phyloP scores from a whole-genome alignment of 768 basidiomycete species.

The Candolleomyces eurysporus region DNA sequence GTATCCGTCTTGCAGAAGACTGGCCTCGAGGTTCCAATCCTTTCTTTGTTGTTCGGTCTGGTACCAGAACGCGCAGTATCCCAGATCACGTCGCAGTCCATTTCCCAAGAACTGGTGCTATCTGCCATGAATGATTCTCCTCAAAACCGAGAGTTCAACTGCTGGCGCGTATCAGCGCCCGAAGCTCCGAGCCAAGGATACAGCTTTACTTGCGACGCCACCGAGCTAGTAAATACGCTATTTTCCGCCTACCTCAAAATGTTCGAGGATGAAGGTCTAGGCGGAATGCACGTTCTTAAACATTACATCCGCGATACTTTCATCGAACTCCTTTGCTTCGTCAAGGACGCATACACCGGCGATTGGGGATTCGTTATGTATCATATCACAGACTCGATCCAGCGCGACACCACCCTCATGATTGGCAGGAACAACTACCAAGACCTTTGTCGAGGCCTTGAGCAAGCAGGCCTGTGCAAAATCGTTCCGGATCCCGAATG shows the following conservation, averaged over 20 bases:
- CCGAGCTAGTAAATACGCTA: conserved; percentile 35
- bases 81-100: background rate
- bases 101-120: conserved; percentile 4
- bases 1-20: conserved; percentile 4
- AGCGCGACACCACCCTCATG: conserved; percentile 17
- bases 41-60: background rate
- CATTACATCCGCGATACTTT: conserved; percentile 52
- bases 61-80: conserved; percentile 4
- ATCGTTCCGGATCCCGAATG: conserved; percentile 12
- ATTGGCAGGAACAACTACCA: conserved; percentile 35
- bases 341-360: conserved; percentile 28
- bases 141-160: background rate
- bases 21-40: conserved; percentile 14
- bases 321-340: conserved; percentile 38
- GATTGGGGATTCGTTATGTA: conserved; percentile 45
- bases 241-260: conserved; percentile 42
- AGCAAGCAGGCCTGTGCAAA: conserved; percentile 35
- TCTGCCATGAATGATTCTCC: background rate
- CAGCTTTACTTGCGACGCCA: background rate
- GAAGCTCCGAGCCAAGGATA: background rate
- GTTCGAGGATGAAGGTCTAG: conserved; percentile 39
- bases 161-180: background rate
- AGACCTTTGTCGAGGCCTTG: conserved; percentile 45
- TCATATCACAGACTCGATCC: conserved; percentile 25
- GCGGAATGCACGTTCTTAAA: background rate